Conservation (phyloP, 139 green algal genomes). For the Yamagishiella unicocca region DNA sequence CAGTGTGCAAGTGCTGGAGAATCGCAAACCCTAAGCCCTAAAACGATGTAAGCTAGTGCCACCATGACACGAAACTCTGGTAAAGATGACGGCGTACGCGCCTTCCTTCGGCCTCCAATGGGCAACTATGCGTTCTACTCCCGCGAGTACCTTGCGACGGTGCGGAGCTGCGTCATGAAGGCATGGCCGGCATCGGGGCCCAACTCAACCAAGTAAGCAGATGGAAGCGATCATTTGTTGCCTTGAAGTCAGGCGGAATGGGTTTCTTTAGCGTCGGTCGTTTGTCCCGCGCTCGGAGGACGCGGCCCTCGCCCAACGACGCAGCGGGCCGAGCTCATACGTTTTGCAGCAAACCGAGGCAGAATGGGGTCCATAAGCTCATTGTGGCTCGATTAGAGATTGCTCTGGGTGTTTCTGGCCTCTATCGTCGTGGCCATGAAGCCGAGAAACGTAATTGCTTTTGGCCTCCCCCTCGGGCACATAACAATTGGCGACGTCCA, state of each 20-base stretch:
- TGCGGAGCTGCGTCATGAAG: not conserved
- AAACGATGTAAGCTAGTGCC: not conserved
- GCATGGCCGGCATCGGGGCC: not conserved
- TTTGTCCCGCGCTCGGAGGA: too few relatives aligned
- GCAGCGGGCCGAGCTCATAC: too few relatives aligned
- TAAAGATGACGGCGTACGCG: slow-evolving; percentile 2
- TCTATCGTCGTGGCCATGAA: too few relatives aligned
- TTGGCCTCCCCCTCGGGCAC: too few relatives aligned
- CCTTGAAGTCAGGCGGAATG: too few relatives aligned
- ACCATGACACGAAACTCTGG: not conserved
- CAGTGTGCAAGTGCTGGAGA: not conserved
- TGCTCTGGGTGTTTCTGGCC: too few relatives aligned
- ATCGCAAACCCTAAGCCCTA: not conserved
- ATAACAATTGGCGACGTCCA: too few relatives aligned
- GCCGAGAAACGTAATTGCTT: too few relatives aligned
- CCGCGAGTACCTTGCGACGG: not conserved
- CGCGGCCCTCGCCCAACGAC: not conserved
- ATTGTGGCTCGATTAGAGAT: too few relatives aligned
- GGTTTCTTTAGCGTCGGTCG: not conserved
- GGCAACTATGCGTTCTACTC: not conserved
- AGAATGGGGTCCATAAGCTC: too few relatives aligned
- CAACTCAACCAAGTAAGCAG: slow-evolving; percentile 22
- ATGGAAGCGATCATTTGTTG: too few relatives aligned
- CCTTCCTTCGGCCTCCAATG: slow-evolving; percentile 6
- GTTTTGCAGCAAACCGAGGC: too few relatives aligned